Percentiles rank a stretch among this genome's conserved stretches.
These are phyloP conservation scores for Diaporthe eres DNA, from an alignment of 2,329 filamentous ascomycete species.

Conservation along the genomic window DNA sequence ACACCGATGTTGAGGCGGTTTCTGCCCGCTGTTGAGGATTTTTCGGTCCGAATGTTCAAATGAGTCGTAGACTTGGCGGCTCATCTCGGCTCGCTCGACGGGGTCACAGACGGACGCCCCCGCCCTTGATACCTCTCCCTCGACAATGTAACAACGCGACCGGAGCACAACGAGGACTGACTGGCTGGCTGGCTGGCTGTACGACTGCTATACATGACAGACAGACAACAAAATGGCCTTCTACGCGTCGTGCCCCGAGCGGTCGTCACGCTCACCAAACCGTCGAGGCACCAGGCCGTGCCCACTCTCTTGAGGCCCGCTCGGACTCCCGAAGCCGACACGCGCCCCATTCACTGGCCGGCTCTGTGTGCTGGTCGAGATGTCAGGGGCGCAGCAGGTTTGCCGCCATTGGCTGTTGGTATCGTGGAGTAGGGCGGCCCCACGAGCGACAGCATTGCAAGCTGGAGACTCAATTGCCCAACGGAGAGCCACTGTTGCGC, in stretches of 20 bases:
- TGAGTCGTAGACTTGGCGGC: background rate
- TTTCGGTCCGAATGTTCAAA: background rate
- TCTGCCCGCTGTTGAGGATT: background rate
- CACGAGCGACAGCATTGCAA: background rate
- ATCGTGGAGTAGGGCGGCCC: background rate
- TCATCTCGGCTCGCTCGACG: conserved; percentile 1
- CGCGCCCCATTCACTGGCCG: background rate
- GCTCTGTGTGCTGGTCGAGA: background rate
- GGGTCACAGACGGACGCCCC: background rate
- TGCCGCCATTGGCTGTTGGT: background rate
- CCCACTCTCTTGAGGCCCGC: background rate
- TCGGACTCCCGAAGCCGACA: background rate
- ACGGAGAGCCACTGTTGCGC: background rate
- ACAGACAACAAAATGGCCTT: background rate
- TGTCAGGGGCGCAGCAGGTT: background rate
- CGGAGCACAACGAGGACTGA: background rate
- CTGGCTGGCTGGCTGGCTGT: background rate
- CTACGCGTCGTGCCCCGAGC: background rate
- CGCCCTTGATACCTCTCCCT: background rate
- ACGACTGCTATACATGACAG: background rate
- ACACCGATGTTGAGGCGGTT: background rate
- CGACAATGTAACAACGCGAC: background rate
- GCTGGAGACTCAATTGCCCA: background rate
- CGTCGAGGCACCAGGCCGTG: background rate
- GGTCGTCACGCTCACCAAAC: background rate